These are phyloP conservation scores for Wallacemonas sp. DNA, from an alignment of 208 protist species.

Conservation along the genomic window DNA sequence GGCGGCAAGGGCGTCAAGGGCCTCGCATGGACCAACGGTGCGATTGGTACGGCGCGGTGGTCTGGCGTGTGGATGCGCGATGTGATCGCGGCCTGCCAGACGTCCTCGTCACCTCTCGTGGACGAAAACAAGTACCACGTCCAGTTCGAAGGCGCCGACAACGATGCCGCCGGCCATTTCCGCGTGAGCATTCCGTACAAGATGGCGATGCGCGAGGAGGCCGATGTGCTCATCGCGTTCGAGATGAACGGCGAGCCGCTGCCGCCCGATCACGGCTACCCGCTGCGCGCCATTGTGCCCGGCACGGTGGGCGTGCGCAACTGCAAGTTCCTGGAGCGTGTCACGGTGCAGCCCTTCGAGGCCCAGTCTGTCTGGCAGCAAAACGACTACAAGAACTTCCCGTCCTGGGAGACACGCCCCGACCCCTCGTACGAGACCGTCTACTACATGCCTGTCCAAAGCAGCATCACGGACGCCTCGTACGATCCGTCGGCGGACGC, in stretches of 20 bases:
- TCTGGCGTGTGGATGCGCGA: conserved; percentile 63
- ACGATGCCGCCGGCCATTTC: conserved; percentile 47
- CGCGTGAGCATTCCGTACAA: conserved; percentile 65
- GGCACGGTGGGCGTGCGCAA: conserved; percentile 74
- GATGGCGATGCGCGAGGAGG: conserved; percentile 43
- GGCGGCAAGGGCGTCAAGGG: conserved; percentile 43
- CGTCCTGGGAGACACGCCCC: conserved; percentile 53
- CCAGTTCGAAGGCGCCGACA: conserved; percentile 74
- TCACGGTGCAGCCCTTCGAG: conserved; percentile 52
- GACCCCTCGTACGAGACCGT: conserved; percentile 42
- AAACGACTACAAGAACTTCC: conserved; percentile 87
- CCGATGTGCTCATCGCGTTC: conserved; percentile 81
- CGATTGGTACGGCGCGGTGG: conserved; percentile 67
- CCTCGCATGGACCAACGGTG: conserved; percentile 49
- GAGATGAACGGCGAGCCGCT: conserved; percentile 87
- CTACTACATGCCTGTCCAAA: conserved; percentile 82
- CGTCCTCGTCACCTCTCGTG: conserved; percentile 9
- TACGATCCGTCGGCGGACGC: conserved; percentile 33
- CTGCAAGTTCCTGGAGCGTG: conserved; percentile 70
- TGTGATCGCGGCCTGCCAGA: conserved; percentile 40
- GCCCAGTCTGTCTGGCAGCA: conserved; percentile 70
- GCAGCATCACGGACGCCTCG: conserved; percentile 55
- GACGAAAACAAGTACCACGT: conserved; percentile 44
- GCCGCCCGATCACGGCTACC: conserved; percentile 78
- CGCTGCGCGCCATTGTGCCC: conserved; percentile 80